These are phyloP conservation scores for Rhododendron simsii DNA, from an alignment of 148 eudicot genomes.

Conservation along the genomic window DNA sequence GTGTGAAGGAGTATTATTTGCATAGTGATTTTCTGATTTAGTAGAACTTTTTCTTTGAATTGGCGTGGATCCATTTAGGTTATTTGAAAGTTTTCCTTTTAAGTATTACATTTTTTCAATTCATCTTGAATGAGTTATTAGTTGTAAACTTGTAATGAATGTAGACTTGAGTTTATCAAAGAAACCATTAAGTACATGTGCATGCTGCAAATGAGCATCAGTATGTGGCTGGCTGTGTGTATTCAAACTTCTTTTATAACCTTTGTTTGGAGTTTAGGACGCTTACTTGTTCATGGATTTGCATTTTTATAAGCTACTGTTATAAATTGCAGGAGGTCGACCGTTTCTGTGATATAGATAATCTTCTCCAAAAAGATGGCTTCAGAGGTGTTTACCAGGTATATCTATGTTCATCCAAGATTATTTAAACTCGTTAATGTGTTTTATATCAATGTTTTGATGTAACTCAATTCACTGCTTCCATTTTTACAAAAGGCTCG, in stretches of 20 bases:
- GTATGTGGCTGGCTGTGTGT: neutral
- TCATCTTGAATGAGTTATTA: constrained; percentile 1
- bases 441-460: constrained; percentile 7
- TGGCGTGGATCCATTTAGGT: neutral
- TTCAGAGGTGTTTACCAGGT: constrained; percentile 74
- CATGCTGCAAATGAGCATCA: neutral
- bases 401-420: constrained; percentile 1
- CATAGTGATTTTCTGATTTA: neutral
- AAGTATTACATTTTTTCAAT: neutral
- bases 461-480: constrained; percentile 3
- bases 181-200: neutral
- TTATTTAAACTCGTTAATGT: neutral
- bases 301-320: neutral
- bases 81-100: neutral
- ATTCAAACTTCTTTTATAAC: neutral
- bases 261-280: neutral
- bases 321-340: constrained; percentile 70
- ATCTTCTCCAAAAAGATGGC: constrained; percentile 54
- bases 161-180: neutral
- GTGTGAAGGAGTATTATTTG: neutral
- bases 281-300: neutral
- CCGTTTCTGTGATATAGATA: constrained; percentile 55
- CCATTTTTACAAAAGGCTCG: constrained; percentile 48
- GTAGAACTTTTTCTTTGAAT: neutral
- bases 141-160: neutral